phyloP scores from a whole-genome alignment of 306 rosid species.

The Alnus rubra region DNA sequence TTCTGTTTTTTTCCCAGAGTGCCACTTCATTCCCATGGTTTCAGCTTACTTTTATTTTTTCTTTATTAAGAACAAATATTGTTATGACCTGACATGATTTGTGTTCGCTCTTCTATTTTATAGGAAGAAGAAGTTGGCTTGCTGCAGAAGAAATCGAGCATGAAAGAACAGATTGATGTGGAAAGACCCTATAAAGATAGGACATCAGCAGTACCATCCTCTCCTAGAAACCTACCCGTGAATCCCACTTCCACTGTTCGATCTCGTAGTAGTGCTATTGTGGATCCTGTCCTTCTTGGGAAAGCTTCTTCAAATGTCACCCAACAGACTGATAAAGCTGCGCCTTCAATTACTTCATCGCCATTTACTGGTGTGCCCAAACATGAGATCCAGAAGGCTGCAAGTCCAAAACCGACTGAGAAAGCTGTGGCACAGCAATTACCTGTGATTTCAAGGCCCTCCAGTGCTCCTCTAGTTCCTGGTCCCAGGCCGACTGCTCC shows the following conservation, averaged over 20 bases:
- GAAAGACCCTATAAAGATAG: slow-evolving; percentile 64
- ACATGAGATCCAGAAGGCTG: slow-evolving; percentile 56
- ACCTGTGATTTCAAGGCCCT: slow-evolving; percentile 72
- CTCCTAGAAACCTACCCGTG: slow-evolving; percentile 56
- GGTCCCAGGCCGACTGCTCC: slow-evolving; percentile 76
- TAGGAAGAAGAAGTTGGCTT: slow-evolving; percentile 62
- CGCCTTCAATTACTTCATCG: slow-evolving; percentile 43
- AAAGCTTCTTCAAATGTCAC: slow-evolving; percentile 45
- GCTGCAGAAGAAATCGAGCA: slow-evolving; percentile 52
- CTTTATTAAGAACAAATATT: background rate
- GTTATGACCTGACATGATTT: slow-evolving; percentile 17
- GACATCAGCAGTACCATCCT: slow-evolving; percentile 49
- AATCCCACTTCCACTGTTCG: slow-evolving; percentile 36
- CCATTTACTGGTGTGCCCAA: slow-evolving; percentile 45
- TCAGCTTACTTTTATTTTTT: background rate
- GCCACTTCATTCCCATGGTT: background rate
- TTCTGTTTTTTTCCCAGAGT: background rate
- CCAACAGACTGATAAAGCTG: slow-evolving; percentile 53
- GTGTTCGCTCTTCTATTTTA: slow-evolving; percentile 36
- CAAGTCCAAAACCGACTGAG: slow-evolving; percentile 54
- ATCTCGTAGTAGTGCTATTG: slow-evolving; percentile 37
- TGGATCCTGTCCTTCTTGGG: slow-evolving; percentile 45
- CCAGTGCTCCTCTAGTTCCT: slow-evolving; percentile 83
- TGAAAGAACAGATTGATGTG: slow-evolving; percentile 53
- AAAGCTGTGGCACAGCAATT: slow-evolving; percentile 51